Evolutionary conservation across 2,329 filamentous ascomycete genomes (phyloP).

Genomic region (Bisporella sp.): DNA sequence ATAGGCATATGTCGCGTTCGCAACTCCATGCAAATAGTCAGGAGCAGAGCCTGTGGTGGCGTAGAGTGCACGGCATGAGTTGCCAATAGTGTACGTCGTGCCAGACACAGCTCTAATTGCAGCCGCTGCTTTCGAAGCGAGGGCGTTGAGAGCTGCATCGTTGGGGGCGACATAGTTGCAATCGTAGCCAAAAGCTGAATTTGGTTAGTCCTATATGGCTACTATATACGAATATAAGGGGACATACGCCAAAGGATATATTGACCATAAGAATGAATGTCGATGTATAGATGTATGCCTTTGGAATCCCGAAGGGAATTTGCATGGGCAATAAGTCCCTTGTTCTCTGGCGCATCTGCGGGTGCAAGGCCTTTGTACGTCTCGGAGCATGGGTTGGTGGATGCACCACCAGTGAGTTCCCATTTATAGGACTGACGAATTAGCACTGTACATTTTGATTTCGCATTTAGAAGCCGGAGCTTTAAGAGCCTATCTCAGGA

Average conservation of each 20-base stretch:
- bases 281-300: constrained; percentile 55
- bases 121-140: constrained; percentile 41
- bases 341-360: constrained; percentile 45
- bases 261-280: constrained; percentile 59
- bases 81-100: constrained; percentile 33
- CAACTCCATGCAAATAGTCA: constrained; percentile 31
- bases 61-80: constrained; percentile 55
- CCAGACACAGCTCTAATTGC: constrained; percentile 50
- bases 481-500: constrained; percentile 18
- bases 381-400: constrained; percentile 43
- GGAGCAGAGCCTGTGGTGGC: constrained; percentile 40
- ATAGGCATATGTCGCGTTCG: constrained; percentile 28
- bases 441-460: too few species aligned
- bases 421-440: too few species aligned
- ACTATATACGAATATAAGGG: not conserved
- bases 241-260: constrained; percentile 41
- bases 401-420: constrained; percentile 14
- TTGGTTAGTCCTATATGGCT: not conserved
- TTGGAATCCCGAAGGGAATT: constrained; percentile 34
- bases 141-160: constrained; percentile 38
- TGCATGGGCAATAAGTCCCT: constrained; percentile 40
- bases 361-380: constrained; percentile 35
- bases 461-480: too few species aligned
- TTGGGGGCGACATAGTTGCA: constrained; percentile 42
- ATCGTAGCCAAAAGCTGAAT: constrained; percentile 48